Base-by-base conservation (phyloP, 1,139 yeast species). In the Saccharomycopsis hybrid region DNA sequence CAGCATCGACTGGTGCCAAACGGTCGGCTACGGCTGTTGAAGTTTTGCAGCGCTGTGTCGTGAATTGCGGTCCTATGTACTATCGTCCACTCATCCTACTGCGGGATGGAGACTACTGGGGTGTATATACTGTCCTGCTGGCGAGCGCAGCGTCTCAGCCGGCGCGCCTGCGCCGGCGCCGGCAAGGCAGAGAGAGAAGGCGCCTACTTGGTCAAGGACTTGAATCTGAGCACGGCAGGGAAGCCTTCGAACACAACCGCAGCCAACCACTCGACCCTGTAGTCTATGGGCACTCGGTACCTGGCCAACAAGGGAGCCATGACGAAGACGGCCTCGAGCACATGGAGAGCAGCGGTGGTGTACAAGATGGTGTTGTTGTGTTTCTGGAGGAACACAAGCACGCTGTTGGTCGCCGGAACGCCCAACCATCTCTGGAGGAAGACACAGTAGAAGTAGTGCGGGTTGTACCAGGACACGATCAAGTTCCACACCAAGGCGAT, bases 181-280 rank as follows among this genome's bases (percentile, higher is more conserved):
- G n/a, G n/a, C n/a, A n/a, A n/a, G n/a, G n/a, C n/a, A n/a, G n/a
- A n/a, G n/a, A n/a, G n/a, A n/a, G n/a, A n/a, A n/a, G n/a, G n/a
- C n/a, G n/a, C n/a, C n/a, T n/a, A n/a, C n/a, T n/a, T n/a, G n/a
- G n/a, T n/a, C n/a, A 71, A 58, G 9, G 53, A 45, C 47, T 73
- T 71, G 58, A 80, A 71, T 61, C 85, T 70, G 51, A 59, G 61
- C 36, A 76, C 65, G 1, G 77, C 69, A 3, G 70, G 65, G 54
- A 67, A 73, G 0, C 92, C 92, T 62, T 82, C 88, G 36, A 82
- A 30, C 32, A 80, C 54, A 53, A 74, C 71, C 62, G 76, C 67
- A n/a, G 69, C 44, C 38, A 69, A 60, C 82, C 87, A 82, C 39
- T 70, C 72, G 9, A 76, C 49, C 45, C 67, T 67, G 51, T 68